Base-by-base conservation (phyloP, 768 basidiomycete genomes). In the Pisolithus tinctorius region DNA sequence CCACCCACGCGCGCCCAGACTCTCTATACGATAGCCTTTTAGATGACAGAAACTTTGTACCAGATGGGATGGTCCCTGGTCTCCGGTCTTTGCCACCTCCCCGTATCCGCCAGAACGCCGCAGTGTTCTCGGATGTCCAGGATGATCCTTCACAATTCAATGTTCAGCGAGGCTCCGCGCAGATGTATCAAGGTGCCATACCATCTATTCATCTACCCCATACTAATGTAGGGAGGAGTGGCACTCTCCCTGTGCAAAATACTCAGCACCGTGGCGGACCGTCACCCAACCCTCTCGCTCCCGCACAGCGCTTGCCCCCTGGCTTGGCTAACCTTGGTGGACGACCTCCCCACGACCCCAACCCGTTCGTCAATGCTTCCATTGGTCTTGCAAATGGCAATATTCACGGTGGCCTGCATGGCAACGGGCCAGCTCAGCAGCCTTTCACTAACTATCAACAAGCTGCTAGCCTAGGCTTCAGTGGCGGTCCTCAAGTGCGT, bases 51-150 rank as follows among this genome's bases (percentile, higher is more conserved):
- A 81, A 76, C 58, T 92, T 92, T 58, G 78, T 88, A 25, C 86
- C 89, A 9, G 87, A 92, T 67, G 86, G 86, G 27, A 81, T 92
- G 80, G 89, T 92, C 14, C 88, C 90, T 25, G 90, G 88, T 8
- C 75, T 92, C 30, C 83, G 89, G 37, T 76, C 83, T 29, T 76
- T 75, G 37, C 81, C 78, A 44, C 79, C 82, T 40, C 77, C 82
- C 50, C 78, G 86, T 54, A 76, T 70, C 60, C 75, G 85, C 44
- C 82, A 86, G 55, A 72, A 73, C 54, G 69, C 69, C 31, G 67
- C 72, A 4, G 69, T 81, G 50, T 82, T 79, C 59, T 65, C 77
- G 36, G 88, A 88, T 29, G 71, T 76, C 14, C 59, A 80, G 25
- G 88, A 90, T 23, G 88, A 90, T 23, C 64, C 75, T 0, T 59